Conservation (phyloP, 352 stramenopile genomes). For the Globisporangium viniferum region DNA sequence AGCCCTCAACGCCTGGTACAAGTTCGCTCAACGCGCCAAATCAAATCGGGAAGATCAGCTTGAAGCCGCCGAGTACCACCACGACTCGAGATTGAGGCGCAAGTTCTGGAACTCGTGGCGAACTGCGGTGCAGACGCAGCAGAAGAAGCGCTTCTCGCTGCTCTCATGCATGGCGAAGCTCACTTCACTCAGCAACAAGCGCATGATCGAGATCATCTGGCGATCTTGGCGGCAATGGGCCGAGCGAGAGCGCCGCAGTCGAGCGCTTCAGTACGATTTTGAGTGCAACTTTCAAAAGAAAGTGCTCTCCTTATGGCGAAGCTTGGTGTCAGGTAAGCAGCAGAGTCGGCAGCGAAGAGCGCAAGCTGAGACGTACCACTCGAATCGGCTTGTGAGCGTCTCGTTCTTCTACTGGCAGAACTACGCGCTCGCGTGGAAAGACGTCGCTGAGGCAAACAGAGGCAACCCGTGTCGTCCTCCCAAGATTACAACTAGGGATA, state of each 20-base stretch:
- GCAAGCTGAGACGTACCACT: conserved; percentile 26
- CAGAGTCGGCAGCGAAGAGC: conserved; percentile 10
- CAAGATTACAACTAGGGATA: not conserved
- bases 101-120: conserved; percentile 20
- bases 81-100: conserved; percentile 1
- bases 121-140: conserved; percentile 17
- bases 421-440: conserved; percentile 70
- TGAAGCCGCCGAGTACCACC: conserved; percentile 14
- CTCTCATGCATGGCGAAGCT: conserved; percentile 56
- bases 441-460: conserved; percentile 24
- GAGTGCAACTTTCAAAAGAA: conserved; percentile 9
- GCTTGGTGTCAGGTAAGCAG: conserved; percentile 10
- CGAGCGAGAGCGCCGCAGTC: conserved; percentile 10
- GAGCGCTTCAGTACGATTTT: conserved; percentile 4
- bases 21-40: not conserved
- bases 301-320: conserved; percentile 15
- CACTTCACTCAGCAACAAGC: conserved; percentile 16
- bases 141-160: conserved; percentile 41
- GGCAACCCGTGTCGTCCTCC: not conserved
- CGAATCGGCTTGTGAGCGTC: conserved; percentile 27
- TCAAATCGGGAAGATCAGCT: conserved; percentile 11
- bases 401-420: conserved; percentile 77
- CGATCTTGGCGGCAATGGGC: conserved; percentile 18
- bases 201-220: conserved; percentile 23
- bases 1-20: not conserved